phyloP scores from a whole-genome alignment of 2,329 filamentous ascomycete genomes.

The Curvularia hawaiiensis region DNA sequence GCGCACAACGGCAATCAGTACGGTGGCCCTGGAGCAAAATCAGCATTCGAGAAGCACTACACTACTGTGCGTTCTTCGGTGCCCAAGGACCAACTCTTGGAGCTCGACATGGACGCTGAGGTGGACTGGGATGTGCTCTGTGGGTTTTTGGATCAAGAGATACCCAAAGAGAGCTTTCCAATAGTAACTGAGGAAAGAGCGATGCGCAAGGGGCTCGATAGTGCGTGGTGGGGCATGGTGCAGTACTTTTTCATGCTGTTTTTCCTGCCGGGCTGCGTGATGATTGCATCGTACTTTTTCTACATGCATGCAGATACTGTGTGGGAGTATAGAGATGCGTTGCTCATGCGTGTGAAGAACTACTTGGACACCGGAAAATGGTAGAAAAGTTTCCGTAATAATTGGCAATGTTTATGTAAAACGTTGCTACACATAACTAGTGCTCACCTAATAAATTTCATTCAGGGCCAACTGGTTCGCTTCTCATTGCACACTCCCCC shows the following conservation, averaged over 20 bases:
- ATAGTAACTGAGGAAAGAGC: constrained; percentile 26
- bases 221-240: constrained; percentile 30
- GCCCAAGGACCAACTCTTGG: constrained; percentile 28
- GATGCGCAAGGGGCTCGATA: constrained; percentile 26
- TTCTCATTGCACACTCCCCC: not conserved
- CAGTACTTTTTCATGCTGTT: constrained; percentile 28
- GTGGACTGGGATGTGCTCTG: constrained; percentile 37
- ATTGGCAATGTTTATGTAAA: too few species aligned
- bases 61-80: constrained; percentile 30
- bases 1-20: constrained; percentile 33
- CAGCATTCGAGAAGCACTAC: constrained; percentile 35
- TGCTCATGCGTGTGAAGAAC: constrained; percentile 16
- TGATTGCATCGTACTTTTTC: constrained; percentile 7
- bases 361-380: constrained; percentile 18
- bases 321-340: constrained; percentile 15
- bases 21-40: constrained; percentile 24
- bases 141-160: constrained; percentile 30
- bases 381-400: not conserved
- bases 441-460: too few species aligned
- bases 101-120: constrained; percentile 29
- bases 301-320: constrained; percentile 21
- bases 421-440: too few species aligned
- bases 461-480: not conserved
- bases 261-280: constrained; percentile 19
- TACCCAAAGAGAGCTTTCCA: constrained; percentile 30